Base-by-base conservation (phyloP, 2,329 filamentous ascomycete genomes). In the Ophiostoma ulmi region DNA sequence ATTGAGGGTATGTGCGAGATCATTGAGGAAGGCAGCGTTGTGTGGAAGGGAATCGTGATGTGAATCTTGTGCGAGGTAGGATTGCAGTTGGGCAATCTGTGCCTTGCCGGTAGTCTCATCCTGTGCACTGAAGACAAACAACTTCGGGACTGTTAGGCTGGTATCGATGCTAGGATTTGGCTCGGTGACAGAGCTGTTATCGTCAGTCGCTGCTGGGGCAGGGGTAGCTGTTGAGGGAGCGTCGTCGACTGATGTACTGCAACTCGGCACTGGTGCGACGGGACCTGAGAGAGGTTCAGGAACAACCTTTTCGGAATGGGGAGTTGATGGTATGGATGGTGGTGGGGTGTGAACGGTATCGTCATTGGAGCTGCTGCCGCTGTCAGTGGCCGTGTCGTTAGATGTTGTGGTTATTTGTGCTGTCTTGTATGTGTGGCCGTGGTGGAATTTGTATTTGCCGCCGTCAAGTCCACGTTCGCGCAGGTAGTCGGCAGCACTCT, bases 401-500 rank as follows among this genome's bases (percentile, higher is more conserved):
- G 61, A 20, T 31, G 35, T 22, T 41, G 66, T n/a, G 8, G 20
- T 35, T 17, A 6, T 39, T 14, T 22, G 48, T 6, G 17, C 17
- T 36, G 61, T 14, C 8, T 0, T 61, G 2, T 39, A n/a, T 10
- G 35, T 64, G 13, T 64, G 35, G 14, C 35, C 6, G 14, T 39
- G 61, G 36, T 69, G 61, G 31, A 71, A 68, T 5, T 22, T 13
- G 36, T 69, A 68, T 1, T 22, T 7, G 1, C 69, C 22, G 1
- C 63, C 58, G 6, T n/a, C 26, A 14, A 69, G 63, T 36, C 69
- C 69, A 31, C 26, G 68, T 22, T 36, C 22, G 22, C 39, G 22
- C 38, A 72, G 31, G 26, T 71, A 72, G 61, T 73, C 72, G 8
- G 66, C 78, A 1, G 82, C 81, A 71, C 83, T 82, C 55, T 77